phyloP scores from a whole-genome alignment of 441 rosid genomes.

The Jatropha multifida region DNA sequence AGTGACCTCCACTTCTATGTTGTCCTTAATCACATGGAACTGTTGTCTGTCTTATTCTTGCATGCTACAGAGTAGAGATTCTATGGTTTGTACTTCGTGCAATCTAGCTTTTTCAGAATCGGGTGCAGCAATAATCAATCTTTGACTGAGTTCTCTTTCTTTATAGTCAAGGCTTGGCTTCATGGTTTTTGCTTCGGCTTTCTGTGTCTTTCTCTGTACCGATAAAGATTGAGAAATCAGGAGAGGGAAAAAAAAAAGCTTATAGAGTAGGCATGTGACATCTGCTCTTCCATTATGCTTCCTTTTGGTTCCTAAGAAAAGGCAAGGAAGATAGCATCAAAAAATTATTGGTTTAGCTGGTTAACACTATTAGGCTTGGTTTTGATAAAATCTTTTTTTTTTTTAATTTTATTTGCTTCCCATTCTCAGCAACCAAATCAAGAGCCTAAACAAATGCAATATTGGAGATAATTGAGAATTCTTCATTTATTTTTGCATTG shows the following conservation, averaged over 20 bases:
- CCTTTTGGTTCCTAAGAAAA: constrained; percentile 3
- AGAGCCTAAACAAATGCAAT: neutral
- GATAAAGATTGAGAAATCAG: neutral
- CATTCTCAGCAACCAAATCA: neutral
- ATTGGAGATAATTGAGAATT: neutral
- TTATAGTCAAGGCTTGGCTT: neutral
- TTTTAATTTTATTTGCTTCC: neutral
- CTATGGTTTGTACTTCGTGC: constrained; percentile 14
- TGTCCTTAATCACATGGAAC: neutral
- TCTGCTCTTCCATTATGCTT: neutral
- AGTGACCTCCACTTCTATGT: neutral
- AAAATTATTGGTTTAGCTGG: neutral
- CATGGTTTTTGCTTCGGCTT: neutral
- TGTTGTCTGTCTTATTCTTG: neutral
- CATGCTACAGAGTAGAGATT: neutral
- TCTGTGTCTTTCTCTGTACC: neutral
- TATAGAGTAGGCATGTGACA: neutral
- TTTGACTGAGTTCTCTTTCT: constrained; percentile 7
- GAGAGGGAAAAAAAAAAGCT: neutral
- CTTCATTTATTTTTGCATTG: neutral
- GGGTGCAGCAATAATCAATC: neutral
- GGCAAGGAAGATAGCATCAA: neutral
- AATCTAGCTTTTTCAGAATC: neutral
- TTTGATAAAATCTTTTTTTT: neutral
- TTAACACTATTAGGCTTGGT: neutral